These are phyloP conservation scores for Hypoxylon sp. DNA, from an alignment of 2,329 filamentous ascomycete species.

Conservation along the genomic window DNA sequence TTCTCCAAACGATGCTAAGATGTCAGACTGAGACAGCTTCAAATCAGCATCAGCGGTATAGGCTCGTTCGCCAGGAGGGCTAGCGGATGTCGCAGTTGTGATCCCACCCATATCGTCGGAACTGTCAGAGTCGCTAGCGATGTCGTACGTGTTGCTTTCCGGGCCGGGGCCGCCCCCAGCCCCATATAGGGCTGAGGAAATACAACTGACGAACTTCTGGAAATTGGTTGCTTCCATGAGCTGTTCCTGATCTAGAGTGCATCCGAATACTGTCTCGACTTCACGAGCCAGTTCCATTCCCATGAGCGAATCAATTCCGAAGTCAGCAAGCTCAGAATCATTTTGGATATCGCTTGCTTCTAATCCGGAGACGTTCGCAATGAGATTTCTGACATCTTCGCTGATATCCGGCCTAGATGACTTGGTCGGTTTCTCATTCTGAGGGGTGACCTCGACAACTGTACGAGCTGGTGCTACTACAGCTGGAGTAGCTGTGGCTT, in stretches of 20 bases:
- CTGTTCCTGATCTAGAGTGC: conserved; percentile 45
- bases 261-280: conserved; percentile 8
- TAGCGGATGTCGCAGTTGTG: too few species aligned
- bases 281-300: conserved; percentile 60
- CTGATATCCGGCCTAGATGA: conserved; percentile 11
- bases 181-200: conserved; percentile 22
- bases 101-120: too few species aligned
- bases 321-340: conserved; percentile 56
- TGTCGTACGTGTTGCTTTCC: conserved; percentile 8
- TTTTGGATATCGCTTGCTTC: conserved; percentile 56
- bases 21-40: conserved; percentile 9
- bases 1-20: conserved; percentile 6
- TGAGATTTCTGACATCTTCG: conserved; percentile 37
- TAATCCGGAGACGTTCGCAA: conserved; percentile 54
- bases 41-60: not conserved
- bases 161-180: conserved; percentile 6
- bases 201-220: conserved; percentile 47
- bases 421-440: not conserved
- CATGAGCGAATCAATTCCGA: conserved; percentile 66
- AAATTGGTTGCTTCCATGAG: conserved; percentile 54
- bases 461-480: too few species aligned
- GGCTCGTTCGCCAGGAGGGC: too few species aligned
- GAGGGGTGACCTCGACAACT: too few species aligned
- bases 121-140: too few species aligned
- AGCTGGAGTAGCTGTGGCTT: too few species aligned